A percentile compares a stretch with the other conserved stretches of the same genome.
These are phyloP conservation scores for Curvularia sp. DNA, from an alignment of 2,329 filamentous ascomycete genomes.

Conservation along the genomic window DNA sequence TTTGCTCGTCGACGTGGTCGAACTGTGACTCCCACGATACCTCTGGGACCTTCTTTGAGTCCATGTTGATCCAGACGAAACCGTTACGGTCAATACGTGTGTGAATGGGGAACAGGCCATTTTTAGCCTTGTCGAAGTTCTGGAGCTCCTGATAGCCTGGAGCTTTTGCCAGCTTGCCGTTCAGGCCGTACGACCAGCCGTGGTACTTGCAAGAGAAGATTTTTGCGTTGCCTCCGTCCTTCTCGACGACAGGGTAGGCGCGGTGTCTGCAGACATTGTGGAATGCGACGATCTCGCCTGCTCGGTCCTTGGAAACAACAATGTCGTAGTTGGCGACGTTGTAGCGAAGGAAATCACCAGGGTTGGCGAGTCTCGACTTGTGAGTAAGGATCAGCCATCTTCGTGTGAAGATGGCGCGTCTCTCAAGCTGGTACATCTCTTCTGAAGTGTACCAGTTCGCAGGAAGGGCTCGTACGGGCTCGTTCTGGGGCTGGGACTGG, in stretches of 20 bases:
- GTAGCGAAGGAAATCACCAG: slow-evolving; percentile 65
- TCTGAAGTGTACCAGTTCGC: slow-evolving; percentile 52
- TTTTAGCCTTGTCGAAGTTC: slow-evolving; percentile 52
- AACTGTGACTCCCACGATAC: slow-evolving; percentile 44
- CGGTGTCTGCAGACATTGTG: slow-evolving; percentile 58
- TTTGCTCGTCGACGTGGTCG: slow-evolving; percentile 45
- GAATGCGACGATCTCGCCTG: slow-evolving; percentile 51
- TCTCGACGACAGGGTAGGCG: slow-evolving; percentile 53
- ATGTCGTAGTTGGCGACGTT: slow-evolving; percentile 55
- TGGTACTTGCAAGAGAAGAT: slow-evolving; percentile 57
- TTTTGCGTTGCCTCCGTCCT: slow-evolving; percentile 48
- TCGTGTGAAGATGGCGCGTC: slow-evolving; percentile 61
- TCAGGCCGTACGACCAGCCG: slow-evolving; percentile 57
- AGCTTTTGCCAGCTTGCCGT: slow-evolving; percentile 55
- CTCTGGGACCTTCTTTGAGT: slow-evolving; percentile 41
- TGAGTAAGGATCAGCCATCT: slow-evolving; percentile 65
- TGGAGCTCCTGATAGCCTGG: slow-evolving; percentile 52
- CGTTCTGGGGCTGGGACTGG: slow-evolving; percentile 24
- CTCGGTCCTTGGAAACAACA: slow-evolving; percentile 48
- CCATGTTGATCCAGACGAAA: slow-evolving; percentile 50
- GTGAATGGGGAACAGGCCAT: slow-evolving; percentile 48
- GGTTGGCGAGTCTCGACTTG: slow-evolving; percentile 58
- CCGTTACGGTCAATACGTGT: slow-evolving; percentile 43
- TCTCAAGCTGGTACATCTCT: slow-evolving; percentile 58
- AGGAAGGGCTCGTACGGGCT: slow-evolving; percentile 53